A percentile compares a stretch with the other conserved stretches of the same genome.
phyloP scores from a whole-genome alignment of 306 rosid genomes.

The Lathyrus oleraceus region DNA sequence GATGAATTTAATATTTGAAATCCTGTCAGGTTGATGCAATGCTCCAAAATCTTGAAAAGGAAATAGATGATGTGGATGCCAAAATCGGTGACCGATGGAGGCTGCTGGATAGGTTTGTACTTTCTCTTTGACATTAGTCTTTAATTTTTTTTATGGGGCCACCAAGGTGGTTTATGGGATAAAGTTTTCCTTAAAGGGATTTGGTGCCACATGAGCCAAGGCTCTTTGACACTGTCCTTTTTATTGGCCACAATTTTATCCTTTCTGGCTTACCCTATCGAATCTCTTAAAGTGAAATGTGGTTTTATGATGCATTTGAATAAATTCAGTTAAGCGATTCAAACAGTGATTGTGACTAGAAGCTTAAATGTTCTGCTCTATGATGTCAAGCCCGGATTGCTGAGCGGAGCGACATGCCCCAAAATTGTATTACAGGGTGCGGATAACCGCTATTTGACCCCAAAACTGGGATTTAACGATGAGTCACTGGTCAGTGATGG shows the following conservation, averaged over 20 bases:
- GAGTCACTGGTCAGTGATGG: neutral
- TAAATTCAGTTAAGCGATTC: slow-evolving; percentile 8
- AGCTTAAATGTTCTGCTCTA: neutral
- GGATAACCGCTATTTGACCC: neutral
- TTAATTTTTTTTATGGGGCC: neutral
- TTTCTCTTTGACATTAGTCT: slow-evolving; percentile 23
- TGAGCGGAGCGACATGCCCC: neutral
- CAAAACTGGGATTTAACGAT: neutral
- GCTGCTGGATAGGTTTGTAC: slow-evolving; percentile 78
- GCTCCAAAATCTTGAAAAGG: slow-evolving; percentile 97
- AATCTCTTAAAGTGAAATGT: slow-evolving; percentile 18
- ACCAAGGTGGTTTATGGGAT: slow-evolving; percentile 9
- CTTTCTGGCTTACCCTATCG: neutral
- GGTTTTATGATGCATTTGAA: slow-evolving; percentile 4
- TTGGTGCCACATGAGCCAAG: slow-evolving; percentile 12
- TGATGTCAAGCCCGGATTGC: neutral
- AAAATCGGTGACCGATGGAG: slow-evolving; percentile 85
- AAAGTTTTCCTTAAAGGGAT: slow-evolving; percentile 23
- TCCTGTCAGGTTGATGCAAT: slow-evolving; percentile 78
- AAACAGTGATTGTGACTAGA: slow-evolving; percentile 3
- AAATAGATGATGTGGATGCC: slow-evolving; percentile 94
- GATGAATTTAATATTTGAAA: slow-evolving; percentile 27
- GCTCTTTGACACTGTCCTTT: slow-evolving; percentile 2
- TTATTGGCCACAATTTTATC: slow-evolving; percentile 3
- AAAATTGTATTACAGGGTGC: neutral